Percentiles rank a stretch among this genome's conserved stretches.
Conservation (phyloP, 2,329 filamentous ascomycete genomes). For the Phyllachora maydis region DNA sequence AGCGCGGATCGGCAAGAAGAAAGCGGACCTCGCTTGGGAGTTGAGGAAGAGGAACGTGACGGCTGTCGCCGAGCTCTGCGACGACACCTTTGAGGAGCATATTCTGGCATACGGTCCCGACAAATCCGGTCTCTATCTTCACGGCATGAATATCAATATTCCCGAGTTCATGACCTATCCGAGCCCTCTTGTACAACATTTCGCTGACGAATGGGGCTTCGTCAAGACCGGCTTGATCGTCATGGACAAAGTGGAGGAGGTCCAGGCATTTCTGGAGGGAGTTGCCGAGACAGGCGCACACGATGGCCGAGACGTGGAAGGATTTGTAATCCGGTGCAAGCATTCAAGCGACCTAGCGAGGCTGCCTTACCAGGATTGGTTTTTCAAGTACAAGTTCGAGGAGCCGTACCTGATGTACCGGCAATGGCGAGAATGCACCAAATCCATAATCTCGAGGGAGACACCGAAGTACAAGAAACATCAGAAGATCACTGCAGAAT, state of each 20-base stretch:
- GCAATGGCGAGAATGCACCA: conserved; percentile 96
- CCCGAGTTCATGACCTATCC: conserved; percentile 80
- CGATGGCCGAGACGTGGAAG: conserved; percentile 82
- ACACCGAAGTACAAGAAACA: conserved; percentile 72
- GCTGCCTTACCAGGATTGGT: conserved; percentile 68
- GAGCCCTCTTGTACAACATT: conserved; percentile 62
- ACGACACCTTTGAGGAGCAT: conserved; percentile 92
- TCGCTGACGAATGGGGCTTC: conserved; percentile 87
- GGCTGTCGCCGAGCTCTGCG: conserved; percentile 86
- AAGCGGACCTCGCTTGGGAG: conserved; percentile 55
- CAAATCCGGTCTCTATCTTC: conserved; percentile 76
- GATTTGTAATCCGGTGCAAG: conserved; percentile 87
- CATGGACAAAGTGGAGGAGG: conserved; percentile 52
- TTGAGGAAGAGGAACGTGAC: conserved; percentile 72
- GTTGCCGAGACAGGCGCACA: conserved; percentile 80
- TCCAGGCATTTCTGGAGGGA: conserved; percentile 63
- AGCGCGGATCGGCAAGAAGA: conserved; percentile 53
- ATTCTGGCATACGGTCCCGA: conserved; percentile 75
- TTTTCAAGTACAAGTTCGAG: conserved; percentile 99
- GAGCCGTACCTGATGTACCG: conserved; percentile 98
- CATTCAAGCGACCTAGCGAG: conserved; percentile 17
- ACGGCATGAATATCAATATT: conserved; percentile 91
- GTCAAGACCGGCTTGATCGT: conserved; percentile 66
- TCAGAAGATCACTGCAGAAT: conserved; percentile 73
- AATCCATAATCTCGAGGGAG: conserved; percentile 59